These are phyloP conservation scores for Acanthamoeba castellanii DNA, from an alignment of 208 protist species.

Conservation along the genomic window DNA sequence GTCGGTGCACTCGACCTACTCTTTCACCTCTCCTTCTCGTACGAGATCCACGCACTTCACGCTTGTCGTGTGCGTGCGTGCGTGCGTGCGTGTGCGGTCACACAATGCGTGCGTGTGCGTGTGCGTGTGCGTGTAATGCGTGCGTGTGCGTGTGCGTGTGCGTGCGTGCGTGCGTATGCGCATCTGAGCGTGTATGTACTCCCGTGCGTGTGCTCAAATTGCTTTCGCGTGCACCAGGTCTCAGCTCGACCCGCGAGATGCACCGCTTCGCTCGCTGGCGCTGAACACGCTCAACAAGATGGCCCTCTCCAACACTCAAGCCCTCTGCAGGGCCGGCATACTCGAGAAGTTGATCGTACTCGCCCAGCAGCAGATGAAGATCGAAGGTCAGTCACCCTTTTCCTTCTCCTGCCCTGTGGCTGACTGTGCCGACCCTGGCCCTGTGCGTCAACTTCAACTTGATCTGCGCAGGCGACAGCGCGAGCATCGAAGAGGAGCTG, in stretches of 20 bases:
- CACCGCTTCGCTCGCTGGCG: constrained; percentile 16
- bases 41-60: not conserved
- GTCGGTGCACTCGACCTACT: constrained; percentile 48
- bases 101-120: no score
- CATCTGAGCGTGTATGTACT: no score
- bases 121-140: no score
- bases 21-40: constrained; percentile 49
- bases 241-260: not conserved
- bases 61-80: no score
- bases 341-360: constrained; percentile 30
- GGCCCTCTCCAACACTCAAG: constrained; percentile 62
- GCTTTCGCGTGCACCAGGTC: not conserved
- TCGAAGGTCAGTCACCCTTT: not conserved
- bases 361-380: constrained; percentile 44
- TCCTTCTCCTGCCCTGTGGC: not conserved
- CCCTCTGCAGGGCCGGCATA: constrained; percentile 36
- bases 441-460: not conserved
- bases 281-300: constrained; percentile 75
- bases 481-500: constrained; percentile 12
- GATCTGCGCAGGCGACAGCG: not conserved
- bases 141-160: no score
- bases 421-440: no score
- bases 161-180: no score
- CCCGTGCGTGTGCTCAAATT: not conserved
- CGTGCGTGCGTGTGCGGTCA: no score